Evolutionary conservation across 2,329 filamentous ascomycete genomes (phyloP), one percentile per base, ranked within the genome.

Genomic region (Talaromyces albobiverticillius): DNA sequence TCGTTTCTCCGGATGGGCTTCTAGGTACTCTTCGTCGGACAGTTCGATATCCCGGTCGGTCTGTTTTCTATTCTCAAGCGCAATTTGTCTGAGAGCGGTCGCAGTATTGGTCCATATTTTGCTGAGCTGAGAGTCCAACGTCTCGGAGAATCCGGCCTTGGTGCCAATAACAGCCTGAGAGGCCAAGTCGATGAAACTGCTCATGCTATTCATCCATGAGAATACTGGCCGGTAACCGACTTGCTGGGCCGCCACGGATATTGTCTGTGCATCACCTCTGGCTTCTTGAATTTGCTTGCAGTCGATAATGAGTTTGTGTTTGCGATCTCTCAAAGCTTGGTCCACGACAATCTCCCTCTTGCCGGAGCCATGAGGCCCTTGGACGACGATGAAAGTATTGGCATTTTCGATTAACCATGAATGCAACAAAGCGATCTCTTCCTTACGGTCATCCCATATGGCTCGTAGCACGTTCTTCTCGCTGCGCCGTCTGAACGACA

Each of bases 161-260:
- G 95, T 89, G 11, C 93, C 93, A 18, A 93, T 95, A 11, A 94
- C 94, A 62, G 92, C 89, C 69, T 96, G 93, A 1, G 94, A 90
- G 20, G 93, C 94, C 34, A 97, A 82, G 63, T 97, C 94, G 59
- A 96, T 79, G 73, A 96, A 83, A 68, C 91, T 95, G 72, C 89
- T 95, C 60, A 97, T 84, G 65, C 86, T 96, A 71, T 97, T 96
- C 74, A 95, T 88, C 89, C 92, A 97, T 0, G 90, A 95, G 69
- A 99, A 99, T 0, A 99, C 85, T 0, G 94, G 94, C 8, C 89
- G 81, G 67, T 96, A 97, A 8, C 94, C 93, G 46, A 97, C 92
- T 59, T 92, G 84, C 1, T 79, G 75, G 1, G 93, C 94, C 5
- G 94, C 85, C 38, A 87, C 85, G 57, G 84, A 84, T 63, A 99